These are phyloP conservation scores for Aspergillus jensenii DNA, from an alignment of 2,329 filamentous ascomycete species.

Conservation along the genomic window DNA sequence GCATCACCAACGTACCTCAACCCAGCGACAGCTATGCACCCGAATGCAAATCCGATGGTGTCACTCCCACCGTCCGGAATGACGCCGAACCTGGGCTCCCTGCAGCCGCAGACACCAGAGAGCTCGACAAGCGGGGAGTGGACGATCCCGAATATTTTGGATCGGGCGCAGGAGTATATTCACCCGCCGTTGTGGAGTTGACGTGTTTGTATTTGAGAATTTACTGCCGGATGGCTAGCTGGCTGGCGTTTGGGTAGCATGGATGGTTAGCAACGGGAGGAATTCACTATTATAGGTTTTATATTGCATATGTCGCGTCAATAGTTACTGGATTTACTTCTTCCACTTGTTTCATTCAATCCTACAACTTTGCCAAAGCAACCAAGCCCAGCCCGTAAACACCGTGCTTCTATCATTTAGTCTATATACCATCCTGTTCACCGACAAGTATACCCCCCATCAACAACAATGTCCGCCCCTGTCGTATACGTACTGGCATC, in stretches of 20 bases:
- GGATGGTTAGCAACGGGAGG: not conserved
- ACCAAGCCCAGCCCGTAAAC: too few relatives aligned
- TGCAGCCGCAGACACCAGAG: constrained; percentile 48
- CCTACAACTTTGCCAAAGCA: too few relatives aligned
- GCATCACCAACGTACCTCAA: constrained; percentile 23
- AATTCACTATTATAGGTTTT: too few relatives aligned
- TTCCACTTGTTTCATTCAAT: too few relatives aligned
- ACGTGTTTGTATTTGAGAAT: not conserved
- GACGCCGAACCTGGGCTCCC: constrained; percentile 36
- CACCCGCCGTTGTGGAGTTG: constrained; percentile 47
- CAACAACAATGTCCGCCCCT: constrained; percentile 70
- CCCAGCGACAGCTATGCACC: constrained; percentile 8
- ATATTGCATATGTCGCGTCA: too few relatives aligned
- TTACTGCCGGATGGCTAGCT: not conserved
- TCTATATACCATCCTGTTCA: not conserved
- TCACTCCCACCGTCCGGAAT: constrained; percentile 19
- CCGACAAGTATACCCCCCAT: constrained; percentile 63
- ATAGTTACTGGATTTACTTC: too few relatives aligned
- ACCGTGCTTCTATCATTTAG: too few relatives aligned
- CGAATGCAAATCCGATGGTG: constrained; percentile 13
- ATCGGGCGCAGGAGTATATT: constrained; percentile 49
- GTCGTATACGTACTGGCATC: constrained; percentile 86
- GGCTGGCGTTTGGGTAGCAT: not conserved
- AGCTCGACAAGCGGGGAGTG: constrained; percentile 49
- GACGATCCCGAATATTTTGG: constrained; percentile 46